A percentile compares a stretch with the other conserved stretches of the same genome.
phyloP scores from a whole-genome alignment of 352 stramenopile genomes.

The Blastocystis sp. region DNA sequence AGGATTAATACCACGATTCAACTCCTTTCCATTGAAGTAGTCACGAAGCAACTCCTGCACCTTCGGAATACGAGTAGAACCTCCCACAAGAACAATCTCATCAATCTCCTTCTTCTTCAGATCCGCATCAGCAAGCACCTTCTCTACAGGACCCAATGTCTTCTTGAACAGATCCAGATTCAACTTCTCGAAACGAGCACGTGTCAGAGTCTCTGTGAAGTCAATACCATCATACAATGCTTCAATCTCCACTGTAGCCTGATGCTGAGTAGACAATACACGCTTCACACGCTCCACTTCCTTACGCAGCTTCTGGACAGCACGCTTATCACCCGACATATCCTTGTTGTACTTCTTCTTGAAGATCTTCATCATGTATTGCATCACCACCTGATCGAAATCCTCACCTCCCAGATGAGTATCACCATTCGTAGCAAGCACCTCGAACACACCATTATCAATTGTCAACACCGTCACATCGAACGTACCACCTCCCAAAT shows the following conservation, averaged over 20 bases:
- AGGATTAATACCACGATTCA: conserved; percentile 83
- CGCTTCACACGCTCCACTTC: conserved; percentile 96
- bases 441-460: conserved; percentile 96
- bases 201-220: conserved; percentile 84
- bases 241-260: conserved; percentile 92
- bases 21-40: conserved; percentile 96
- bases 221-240: conserved; percentile 89
- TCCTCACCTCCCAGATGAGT: conserved; percentile 97
- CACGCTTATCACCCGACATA: conserved; percentile 85
- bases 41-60: conserved; percentile 92
- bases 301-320: conserved; percentile 90
- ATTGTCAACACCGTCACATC: conserved; percentile 98
- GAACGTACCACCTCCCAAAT: too few relatives aligned
- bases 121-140: too few relatives aligned
- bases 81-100: conserved; percentile 95
- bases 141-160: conserved; percentile 89
- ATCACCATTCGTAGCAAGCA: conserved; percentile 95
- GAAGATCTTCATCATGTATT: conserved; percentile 99
- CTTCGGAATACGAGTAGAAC: conserved; percentile 92
- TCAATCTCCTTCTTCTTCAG: conserved; percentile 93
- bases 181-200: conserved; percentile 95
- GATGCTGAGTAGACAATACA: conserved; percentile 86
- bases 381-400: conserved; percentile 97
- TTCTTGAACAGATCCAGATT: conserved; percentile 99
- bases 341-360: conserved; percentile 92